Conservation (phyloP, 176 grass and related monocot species). For the Tuctoria greenei region DNA sequence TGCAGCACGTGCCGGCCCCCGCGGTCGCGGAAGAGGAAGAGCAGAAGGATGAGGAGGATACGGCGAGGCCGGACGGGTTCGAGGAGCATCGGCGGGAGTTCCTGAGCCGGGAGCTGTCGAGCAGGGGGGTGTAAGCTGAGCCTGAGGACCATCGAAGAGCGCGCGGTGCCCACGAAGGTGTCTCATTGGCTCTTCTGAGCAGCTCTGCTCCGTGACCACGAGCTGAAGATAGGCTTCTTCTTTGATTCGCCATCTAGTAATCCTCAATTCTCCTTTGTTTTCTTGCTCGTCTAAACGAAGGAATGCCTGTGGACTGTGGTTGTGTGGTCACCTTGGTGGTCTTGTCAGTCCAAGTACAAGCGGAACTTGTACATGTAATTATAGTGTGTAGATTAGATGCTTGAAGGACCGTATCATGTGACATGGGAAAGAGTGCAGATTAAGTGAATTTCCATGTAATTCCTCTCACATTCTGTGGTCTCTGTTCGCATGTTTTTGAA, state of each 20-base stretch:
- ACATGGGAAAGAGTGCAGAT: neutral
- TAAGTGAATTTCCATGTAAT: neutral
- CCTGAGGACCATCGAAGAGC: slow-evolving; percentile 82
- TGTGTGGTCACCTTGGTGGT: slow-evolving; percentile 1
- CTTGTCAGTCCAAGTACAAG: neutral
- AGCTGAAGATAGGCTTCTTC: neutral
- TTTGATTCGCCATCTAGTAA: slow-evolving; percentile 31
- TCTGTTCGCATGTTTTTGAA: neutral
- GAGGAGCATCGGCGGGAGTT: slow-evolving; percentile 58
- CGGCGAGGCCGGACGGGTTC: slow-evolving; percentile 32
- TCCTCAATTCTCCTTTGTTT: neutral
- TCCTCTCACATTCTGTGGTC: neutral
- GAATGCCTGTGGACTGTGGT: slow-evolving; percentile 19
- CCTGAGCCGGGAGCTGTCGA: slow-evolving; percentile 73
- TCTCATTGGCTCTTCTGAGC: slow-evolving; percentile 81
- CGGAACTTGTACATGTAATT: slow-evolving; percentile 33
- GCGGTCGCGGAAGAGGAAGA: neutral
- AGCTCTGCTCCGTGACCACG: neutral
- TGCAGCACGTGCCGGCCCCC: neutral
- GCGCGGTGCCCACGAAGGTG: slow-evolving; percentile 51
- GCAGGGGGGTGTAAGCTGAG: slow-evolving; percentile 86
- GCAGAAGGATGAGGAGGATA: too few species aligned
- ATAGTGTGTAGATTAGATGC: slow-evolving; percentile 24
- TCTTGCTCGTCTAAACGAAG: neutral
- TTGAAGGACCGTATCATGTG: neutral